These are phyloP conservation scores for Drechslerella coelobrocha DNA, from an alignment of 2,329 filamentous ascomycete genomes.

Conservation along the genomic window DNA sequence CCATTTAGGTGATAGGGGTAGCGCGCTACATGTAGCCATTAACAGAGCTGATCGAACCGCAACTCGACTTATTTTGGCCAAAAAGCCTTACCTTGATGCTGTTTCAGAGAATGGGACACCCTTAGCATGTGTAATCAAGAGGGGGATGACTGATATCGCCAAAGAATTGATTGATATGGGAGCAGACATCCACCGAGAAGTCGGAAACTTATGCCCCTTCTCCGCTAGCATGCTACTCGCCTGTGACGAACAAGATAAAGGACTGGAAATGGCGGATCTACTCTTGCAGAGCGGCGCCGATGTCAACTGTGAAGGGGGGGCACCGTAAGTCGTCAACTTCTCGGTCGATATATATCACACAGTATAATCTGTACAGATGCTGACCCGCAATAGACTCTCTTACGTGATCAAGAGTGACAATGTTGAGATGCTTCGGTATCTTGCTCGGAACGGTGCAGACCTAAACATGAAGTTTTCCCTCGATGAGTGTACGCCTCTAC, in stretches of 20 bases:
- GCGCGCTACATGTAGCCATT: conserved; percentile 24
- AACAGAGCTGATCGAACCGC: conserved; percentile 7
- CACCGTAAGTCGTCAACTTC: conserved; percentile 15
- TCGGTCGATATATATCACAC: neutral
- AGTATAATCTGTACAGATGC: neutral
- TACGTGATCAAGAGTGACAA: conserved; percentile 4
- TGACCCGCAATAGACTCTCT: conserved; percentile 7
- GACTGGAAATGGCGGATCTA: conserved; percentile 20
- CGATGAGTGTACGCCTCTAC: conserved; percentile 22
- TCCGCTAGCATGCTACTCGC: neutral
- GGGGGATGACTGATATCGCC: conserved; percentile 24
- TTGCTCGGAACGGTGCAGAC: conserved; percentile 10
- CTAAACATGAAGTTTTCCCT: conserved; percentile 2
- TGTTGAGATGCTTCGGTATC: conserved; percentile 3
- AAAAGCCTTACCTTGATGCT: conserved; percentile 23
- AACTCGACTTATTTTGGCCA: conserved; percentile 4
- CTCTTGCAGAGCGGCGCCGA: conserved; percentile 16
- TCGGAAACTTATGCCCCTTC: conserved; percentile 11
- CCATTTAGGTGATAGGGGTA: neutral
- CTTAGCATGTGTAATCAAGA: conserved; percentile 8
- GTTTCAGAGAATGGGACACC: conserved; percentile 9
- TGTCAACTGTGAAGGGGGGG: conserved; percentile 20
- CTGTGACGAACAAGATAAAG: neutral
- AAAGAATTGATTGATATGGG: conserved; percentile 26
- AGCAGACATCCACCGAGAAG: conserved; percentile 6